A percentile compares a stretch with the other conserved stretches of the same genome.
phyloP scores from a whole-genome alignment of 495 filamentous ascomycete species.

The Aspergillus biplanus region DNA sequence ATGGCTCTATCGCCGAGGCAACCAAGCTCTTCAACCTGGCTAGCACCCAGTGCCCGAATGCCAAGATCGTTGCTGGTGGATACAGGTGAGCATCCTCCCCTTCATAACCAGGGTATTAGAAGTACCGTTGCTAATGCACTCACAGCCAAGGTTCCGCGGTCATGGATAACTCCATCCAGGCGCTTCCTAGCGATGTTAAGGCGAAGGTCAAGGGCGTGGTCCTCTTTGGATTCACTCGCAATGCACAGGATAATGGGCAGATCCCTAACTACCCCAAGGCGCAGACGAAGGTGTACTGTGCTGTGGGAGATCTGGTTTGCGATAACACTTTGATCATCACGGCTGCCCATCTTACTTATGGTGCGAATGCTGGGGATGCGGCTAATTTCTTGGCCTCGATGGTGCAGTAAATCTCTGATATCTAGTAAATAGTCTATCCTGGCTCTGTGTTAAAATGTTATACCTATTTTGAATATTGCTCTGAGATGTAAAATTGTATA shows the following conservation, averaged over 20 bases:
- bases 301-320: constrained; percentile 54
- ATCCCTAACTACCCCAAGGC: constrained; percentile 49
- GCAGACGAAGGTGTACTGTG: constrained; percentile 53
- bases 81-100: constrained; percentile 42
- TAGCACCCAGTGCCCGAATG: constrained; percentile 50
- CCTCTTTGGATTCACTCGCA: constrained; percentile 60
- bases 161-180: constrained; percentile 50
- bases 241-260: constrained; percentile 49
- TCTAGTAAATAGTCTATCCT: no score
- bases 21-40: constrained; percentile 38
- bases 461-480: no score
- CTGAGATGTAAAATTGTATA: no score
- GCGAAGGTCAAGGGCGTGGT: constrained; percentile 53
- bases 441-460: no score
- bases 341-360: constrained; percentile 50
- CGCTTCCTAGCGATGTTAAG: constrained; percentile 38
- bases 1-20: constrained; percentile 40
- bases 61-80: constrained; percentile 59
- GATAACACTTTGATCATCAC: constrained; percentile 49
- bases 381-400: constrained; percentile 21
- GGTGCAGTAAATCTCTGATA: not conserved
- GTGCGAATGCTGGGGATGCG: constrained; percentile 24
- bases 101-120: no score
- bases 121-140: not conserved
- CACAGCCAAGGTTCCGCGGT: constrained; percentile 59